phyloP scores from a whole-genome alignment of 345 rosid species.

The Aegle marmelos region DNA sequence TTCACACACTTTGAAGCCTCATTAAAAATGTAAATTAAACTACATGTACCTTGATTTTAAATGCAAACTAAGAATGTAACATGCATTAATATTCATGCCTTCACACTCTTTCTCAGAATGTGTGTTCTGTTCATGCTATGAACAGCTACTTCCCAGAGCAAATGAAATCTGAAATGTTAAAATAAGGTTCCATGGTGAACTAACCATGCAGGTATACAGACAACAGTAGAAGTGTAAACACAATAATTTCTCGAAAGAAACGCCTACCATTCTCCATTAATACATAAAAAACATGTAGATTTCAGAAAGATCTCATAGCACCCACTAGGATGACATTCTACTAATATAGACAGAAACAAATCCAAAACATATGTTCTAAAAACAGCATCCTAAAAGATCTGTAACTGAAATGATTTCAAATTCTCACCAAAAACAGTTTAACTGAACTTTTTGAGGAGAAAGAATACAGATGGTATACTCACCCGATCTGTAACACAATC shows the following conservation, averaged over 20 bases:
- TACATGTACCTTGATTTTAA: not conserved
- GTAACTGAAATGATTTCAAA: not conserved
- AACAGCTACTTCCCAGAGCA: not conserved
- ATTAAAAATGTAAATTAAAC: not conserved
- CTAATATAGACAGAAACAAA: not conserved
- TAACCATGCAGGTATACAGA: not conserved
- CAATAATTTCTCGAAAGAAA: not conserved
- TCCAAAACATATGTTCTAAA: conserved; percentile 2
- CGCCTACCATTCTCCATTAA: not conserved
- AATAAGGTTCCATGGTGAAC: not conserved
- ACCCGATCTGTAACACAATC: conserved; percentile 50
- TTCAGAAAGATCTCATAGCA: not conserved
- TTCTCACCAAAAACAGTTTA: not conserved
- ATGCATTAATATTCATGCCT: not conserved
- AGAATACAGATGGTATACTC: conserved; percentile 15
- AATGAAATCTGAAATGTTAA: not conserved
- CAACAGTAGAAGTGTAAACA: not conserved
- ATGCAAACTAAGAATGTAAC: not conserved
- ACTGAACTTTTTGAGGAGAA: not conserved
- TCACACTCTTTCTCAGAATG: not conserved
- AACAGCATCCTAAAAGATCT: not conserved
- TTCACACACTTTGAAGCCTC: not conserved
- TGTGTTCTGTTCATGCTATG: not conserved
- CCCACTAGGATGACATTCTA: not conserved
- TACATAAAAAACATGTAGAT: not conserved